These are phyloP conservation scores for Tolypocladium inflatum DNA, from an alignment of 2,329 filamentous ascomycete genomes.

Conservation along the genomic window DNA sequence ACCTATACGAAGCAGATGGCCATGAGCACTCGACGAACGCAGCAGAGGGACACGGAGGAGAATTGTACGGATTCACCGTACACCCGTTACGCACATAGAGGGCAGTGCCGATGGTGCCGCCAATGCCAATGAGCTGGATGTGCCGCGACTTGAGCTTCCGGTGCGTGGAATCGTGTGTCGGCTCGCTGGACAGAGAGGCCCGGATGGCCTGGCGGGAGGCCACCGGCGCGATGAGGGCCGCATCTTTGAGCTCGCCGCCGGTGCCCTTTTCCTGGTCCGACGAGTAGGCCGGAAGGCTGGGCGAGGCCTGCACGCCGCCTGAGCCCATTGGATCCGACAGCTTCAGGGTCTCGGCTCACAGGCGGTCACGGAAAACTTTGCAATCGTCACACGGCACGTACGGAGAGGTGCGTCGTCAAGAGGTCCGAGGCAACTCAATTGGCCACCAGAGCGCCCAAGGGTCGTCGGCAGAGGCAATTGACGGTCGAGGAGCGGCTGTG, in stretches of 20 bases:
- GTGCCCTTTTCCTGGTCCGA: conserved; percentile 1
- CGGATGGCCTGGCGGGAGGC: conserved; percentile 3
- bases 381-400: background rate
- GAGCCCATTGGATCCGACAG: background rate
- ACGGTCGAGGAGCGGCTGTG: background rate
- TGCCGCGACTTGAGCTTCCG: conserved; percentile 45
- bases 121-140: conserved; percentile 53
- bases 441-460: background rate
- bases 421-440: background rate
- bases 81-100: conserved; percentile 35
- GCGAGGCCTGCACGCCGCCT: background rate
- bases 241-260: background rate
- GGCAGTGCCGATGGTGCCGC: conserved; percentile 55
- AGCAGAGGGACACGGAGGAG: background rate
- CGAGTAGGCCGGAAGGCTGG: background rate
- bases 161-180: conserved; percentile 32
- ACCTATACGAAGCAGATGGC: conserved; percentile 19
- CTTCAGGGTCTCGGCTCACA: background rate
- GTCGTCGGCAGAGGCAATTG: background rate
- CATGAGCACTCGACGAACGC: conserved; percentile 7
- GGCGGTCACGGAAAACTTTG: background rate
- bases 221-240: background rate
- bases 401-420: background rate
- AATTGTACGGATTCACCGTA: background rate
- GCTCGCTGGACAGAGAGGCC: conserved; percentile 8